These are phyloP conservation scores for Waitea zeae DNA, from an alignment of 1,284 basidiomycete genomes.

Conservation along the genomic window DNA sequence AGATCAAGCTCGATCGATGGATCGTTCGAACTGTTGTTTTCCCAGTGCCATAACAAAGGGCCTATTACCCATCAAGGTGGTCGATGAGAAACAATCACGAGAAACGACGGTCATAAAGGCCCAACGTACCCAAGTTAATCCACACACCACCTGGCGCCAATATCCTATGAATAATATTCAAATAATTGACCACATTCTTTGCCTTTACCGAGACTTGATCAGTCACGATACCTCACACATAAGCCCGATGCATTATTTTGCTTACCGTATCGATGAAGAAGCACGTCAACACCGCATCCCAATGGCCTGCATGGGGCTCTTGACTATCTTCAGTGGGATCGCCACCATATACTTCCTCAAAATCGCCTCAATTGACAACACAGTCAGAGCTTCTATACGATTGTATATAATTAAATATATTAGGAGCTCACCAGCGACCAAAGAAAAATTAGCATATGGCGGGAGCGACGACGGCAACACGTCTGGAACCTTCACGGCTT, in stretches of 20 bases:
- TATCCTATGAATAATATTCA: conserved; percentile 66
- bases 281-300: conserved; percentile 87
- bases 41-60: conserved; percentile 92
- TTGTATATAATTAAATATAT: too few relatives aligned
- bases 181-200: conserved; percentile 83
- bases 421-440: conserved; percentile 54
- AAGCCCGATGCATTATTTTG: conserved; percentile 6
- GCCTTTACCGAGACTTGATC: too few relatives aligned
- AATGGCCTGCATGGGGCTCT: conserved; percentile 56
- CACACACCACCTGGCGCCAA: conserved; percentile 75
- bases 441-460: conserved; percentile 47
- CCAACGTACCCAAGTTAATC: conserved; percentile 64
- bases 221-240: too few relatives aligned
- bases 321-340: conserved; percentile 25
- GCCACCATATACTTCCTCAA: conserved; percentile 78
- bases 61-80: too few relatives aligned
- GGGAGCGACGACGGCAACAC: conserved; percentile 64
- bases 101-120: neutral
- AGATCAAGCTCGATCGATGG: conserved; percentile 80
- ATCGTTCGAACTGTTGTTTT: conserved; percentile 70
- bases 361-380: conserved; percentile 39
- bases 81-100: conserved; percentile 3
- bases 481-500: conserved; percentile 63
- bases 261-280: conserved; percentile 94
- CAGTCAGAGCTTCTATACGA: too few relatives aligned